phyloP scores from a whole-genome alignment of 345 rosid species.

The Aquilaria yunnanensis region DNA sequence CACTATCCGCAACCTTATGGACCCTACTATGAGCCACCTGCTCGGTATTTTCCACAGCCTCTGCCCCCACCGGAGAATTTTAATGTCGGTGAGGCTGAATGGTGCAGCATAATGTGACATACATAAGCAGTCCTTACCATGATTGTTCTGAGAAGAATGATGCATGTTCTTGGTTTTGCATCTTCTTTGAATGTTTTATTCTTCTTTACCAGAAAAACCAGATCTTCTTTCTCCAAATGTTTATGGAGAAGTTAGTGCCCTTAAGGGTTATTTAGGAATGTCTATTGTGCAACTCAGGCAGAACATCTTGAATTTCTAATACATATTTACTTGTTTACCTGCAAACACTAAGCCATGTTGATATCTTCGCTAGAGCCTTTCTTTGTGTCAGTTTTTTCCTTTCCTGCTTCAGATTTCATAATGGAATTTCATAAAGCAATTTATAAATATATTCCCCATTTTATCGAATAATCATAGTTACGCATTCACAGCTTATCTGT shows the following conservation, averaged over 20 bases:
- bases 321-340: too few species aligned
- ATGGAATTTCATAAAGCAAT: too few species aligned
- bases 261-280: too few species aligned
- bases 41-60: conserved; percentile 7
- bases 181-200: not conserved
- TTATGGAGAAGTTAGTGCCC: not conserved
- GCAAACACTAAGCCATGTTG: too few species aligned
- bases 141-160: not conserved
- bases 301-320: too few species aligned
- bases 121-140: not conserved
- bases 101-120: conserved; percentile 13
- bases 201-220: not conserved
- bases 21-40: not conserved
- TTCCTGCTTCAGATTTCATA: too few species aligned
- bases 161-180: not conserved
- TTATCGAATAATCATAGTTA: too few species aligned
- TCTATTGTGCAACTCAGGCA: too few species aligned
- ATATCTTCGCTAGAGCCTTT: too few species aligned
- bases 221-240: not conserved
- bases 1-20: not conserved
- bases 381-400: too few species aligned
- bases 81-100: conserved; percentile 3
- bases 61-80: conserved; percentile 2
- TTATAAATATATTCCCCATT: too few species aligned
- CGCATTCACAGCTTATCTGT: too few species aligned